A percentile compares a stretch with the other conserved stretches of the same genome.
phyloP scores from a whole-genome alignment of 139 green algal genomes.

The Pleodorina starrii region DNA sequence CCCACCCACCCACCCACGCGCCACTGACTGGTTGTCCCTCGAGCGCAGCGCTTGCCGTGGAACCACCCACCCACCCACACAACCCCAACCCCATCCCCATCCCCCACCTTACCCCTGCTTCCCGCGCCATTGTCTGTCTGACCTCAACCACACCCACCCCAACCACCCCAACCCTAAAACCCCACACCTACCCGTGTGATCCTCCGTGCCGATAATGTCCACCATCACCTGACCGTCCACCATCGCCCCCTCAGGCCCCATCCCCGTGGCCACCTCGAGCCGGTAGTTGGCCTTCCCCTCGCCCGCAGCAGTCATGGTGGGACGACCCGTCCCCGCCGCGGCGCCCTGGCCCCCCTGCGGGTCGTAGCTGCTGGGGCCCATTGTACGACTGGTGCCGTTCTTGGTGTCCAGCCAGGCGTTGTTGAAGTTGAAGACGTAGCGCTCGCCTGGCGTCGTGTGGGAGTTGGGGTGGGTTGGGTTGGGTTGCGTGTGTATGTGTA shows the following conservation, averaged over 20 bases:
- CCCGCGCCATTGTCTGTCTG: too few relatives aligned
- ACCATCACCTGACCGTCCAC: slow-evolving; percentile 46
- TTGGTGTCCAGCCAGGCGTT: slow-evolving; percentile 72
- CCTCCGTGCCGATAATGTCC: slow-evolving; percentile 44
- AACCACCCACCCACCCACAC: too few relatives aligned
- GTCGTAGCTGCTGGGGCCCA: slow-evolving; percentile 25
- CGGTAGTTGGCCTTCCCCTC: slow-evolving; percentile 46
- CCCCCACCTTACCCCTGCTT: too few relatives aligned
- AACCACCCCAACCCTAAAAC: too few relatives aligned
- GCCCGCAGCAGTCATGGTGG: slow-evolving; percentile 12
- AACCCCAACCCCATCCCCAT: too few relatives aligned
- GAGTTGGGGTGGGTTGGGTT: too few relatives aligned
- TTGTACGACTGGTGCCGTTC: slow-evolving; percentile 49
- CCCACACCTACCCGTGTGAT: slow-evolving; percentile 38
- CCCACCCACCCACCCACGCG: too few relatives aligned
- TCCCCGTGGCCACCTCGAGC: slow-evolving; percentile 37
- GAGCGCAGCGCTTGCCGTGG: too few relatives aligned
- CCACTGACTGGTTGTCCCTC: too few relatives aligned
- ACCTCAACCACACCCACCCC: too few relatives aligned
- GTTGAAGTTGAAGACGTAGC: slow-evolving; percentile 64
- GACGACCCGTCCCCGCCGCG: neutral
- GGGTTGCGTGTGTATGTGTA: too few relatives aligned
- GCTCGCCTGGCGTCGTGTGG: slow-evolving; percentile 40
- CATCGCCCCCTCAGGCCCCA: slow-evolving; percentile 18
- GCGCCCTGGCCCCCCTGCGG: neutral